These are phyloP conservation scores for Paralagenidium karlingii DNA, from an alignment of 352 stramenopile genomes.

Conservation along the genomic window DNA sequence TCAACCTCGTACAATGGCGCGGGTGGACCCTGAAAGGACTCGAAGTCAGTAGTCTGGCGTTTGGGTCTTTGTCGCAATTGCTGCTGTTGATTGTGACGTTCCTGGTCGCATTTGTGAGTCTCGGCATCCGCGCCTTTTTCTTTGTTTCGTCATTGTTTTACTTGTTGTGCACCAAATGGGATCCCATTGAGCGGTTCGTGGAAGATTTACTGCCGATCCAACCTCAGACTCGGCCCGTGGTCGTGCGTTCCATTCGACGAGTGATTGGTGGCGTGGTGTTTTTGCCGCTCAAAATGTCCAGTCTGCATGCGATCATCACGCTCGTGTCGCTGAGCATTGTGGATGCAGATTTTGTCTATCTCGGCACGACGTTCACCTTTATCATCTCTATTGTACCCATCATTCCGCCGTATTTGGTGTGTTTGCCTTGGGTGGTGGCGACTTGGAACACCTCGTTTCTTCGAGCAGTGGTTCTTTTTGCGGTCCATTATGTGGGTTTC, in stretches of 20 bases:
- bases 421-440: slow-evolving; percentile 67
- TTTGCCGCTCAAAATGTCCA: slow-evolving; percentile 80
- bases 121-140: slow-evolving; percentile 78
- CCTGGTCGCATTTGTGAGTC: slow-evolving; percentile 74
- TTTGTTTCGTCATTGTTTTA: slow-evolving; percentile 84
- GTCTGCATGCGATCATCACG: slow-evolving; percentile 78
- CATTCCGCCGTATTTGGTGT: slow-evolving; percentile 77
- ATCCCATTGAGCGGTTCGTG: slow-evolving; percentile 76
- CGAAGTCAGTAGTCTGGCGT: slow-evolving; percentile 70
- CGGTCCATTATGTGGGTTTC: slow-evolving; percentile 76
- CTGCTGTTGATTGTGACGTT: slow-evolving; percentile 65
- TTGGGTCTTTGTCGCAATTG: slow-evolving; percentile 71
- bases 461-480: slow-evolving; percentile 66
- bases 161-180: slow-evolving; percentile 74
- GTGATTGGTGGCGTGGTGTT: slow-evolving; percentile 83
- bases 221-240: slow-evolving; percentile 51
- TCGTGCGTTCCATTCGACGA: slow-evolving; percentile 56
- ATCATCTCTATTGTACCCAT: slow-evolving; percentile 84
- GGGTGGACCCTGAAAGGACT: slow-evolving; percentile 78
- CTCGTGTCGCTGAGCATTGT: slow-evolving; percentile 79
- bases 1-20: slow-evolving; percentile 76
- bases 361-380: slow-evolving; percentile 76
- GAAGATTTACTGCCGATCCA: slow-evolving; percentile 67
- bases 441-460: slow-evolving; percentile 74
- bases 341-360: slow-evolving; percentile 79